phyloP scores from a whole-genome alignment of 1,139 yeast species.

The Suhomyces maxii region DNA sequence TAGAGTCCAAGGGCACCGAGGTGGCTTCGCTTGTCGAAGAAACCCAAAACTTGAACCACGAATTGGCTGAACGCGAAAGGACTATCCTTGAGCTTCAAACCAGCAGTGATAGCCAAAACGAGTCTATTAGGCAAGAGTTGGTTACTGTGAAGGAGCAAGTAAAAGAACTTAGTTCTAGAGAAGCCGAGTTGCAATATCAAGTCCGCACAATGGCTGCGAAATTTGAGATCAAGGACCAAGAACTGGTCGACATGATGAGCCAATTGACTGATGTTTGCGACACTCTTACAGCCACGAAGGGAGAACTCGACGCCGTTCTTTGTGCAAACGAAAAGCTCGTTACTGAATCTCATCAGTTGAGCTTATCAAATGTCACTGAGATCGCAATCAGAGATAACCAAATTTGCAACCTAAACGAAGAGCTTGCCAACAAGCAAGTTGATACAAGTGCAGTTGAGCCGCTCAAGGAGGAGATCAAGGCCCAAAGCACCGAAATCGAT shows the following conservation, averaged over 20 bases:
- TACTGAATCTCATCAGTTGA: constrained; percentile 2
- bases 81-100: constrained; percentile 1
- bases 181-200: background rate
- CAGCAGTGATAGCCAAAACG: background rate
- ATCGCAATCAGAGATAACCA: constrained; percentile 3
- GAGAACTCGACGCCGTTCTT: background rate
- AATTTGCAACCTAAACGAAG: background rate
- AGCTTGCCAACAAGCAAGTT: background rate
- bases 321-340: background rate
- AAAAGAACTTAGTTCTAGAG: background rate
- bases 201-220: background rate
- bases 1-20: background rate
- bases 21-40: constrained; percentile 5
- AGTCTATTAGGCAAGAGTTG: background rate
- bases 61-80: background rate
- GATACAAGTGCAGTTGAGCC: background rate
- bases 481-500: background rate
- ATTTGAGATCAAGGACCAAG: background rate
- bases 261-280: background rate
- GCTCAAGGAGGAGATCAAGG: no score
- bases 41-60: constrained; percentile 6
- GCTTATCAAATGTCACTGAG: constrained; percentile 4
- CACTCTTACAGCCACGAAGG: background rate
- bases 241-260: background rate
- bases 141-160: background rate